Conservation (phyloP, 805 yeast genomes). For the Nakazawaea ernobii region DNA sequence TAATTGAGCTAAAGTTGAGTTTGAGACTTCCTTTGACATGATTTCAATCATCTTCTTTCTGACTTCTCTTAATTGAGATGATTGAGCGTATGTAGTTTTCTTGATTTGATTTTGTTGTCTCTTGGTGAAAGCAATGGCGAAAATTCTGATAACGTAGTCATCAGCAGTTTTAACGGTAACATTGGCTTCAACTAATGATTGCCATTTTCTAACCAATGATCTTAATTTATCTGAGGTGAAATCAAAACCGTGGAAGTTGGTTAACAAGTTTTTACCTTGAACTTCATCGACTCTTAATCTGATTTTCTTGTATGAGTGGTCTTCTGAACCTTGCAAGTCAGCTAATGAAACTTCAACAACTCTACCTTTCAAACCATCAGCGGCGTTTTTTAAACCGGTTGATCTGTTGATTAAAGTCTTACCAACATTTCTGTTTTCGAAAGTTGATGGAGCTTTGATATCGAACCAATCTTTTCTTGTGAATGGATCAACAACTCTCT, state of each 20-base stretch:
- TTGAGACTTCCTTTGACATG: conserved; percentile 93
- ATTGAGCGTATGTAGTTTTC: conserved; percentile 97
- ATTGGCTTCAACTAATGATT: conserved; percentile 95
- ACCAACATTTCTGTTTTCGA: conserved; percentile 98
- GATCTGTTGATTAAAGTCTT: conserved; percentile 98
- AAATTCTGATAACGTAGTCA: conserved; percentile 93
- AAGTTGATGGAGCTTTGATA: conserved; percentile 97
- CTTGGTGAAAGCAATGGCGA: conserved; percentile 98
- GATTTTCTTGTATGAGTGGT: conserved; percentile 96
- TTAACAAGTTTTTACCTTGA: conserved; percentile 96
- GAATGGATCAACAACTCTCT: conserved; percentile 99
- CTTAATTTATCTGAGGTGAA: conserved; percentile 97
- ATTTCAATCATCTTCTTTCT: conserved; percentile 96
- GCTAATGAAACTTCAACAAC: conserved; percentile 93
- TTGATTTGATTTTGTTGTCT: conserved; percentile 95
- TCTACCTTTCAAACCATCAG: conserved; percentile 97
- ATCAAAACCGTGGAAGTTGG: conserved; percentile 99
- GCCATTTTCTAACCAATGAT: conserved; percentile 99
- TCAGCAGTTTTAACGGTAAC: conserved; percentile 98
- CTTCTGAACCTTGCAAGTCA: conserved; percentile 98
- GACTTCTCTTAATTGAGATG: conserved; percentile 94
- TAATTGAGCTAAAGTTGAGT: conserved; percentile 93
- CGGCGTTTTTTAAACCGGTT: conserved; percentile 96
- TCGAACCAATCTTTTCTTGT: conserved; percentile 98
- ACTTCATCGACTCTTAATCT: conserved; percentile 98